phyloP scores from a whole-genome alignment of 305 asterid genomes.

The Solanum aculeatissimum region DNA sequence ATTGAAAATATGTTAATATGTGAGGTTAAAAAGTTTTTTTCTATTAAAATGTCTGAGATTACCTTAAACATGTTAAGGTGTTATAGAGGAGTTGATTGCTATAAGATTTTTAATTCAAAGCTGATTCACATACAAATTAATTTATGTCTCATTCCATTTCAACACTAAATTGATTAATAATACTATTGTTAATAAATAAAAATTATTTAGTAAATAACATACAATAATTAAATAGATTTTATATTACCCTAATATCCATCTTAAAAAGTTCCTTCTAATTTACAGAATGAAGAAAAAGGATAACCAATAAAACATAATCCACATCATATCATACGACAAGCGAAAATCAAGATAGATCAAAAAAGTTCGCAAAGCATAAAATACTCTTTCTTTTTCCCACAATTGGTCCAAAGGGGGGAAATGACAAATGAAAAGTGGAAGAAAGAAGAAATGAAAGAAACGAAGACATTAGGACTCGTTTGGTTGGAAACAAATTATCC shows the following conservation, averaged over 20 bases:
- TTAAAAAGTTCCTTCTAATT: no score
- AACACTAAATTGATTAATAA: background rate
- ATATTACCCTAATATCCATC: no score
- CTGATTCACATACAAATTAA: background rate
- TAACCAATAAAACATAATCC: no score
- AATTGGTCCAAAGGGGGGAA: background rate
- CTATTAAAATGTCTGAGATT: background rate
- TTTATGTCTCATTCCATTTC: background rate
- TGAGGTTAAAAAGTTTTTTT: background rate
- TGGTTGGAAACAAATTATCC: no score
- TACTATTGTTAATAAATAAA: no score
- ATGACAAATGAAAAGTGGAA: background rate
- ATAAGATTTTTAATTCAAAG: background rate
- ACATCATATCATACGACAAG: no score
- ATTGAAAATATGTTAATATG: background rate
- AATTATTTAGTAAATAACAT: no score
- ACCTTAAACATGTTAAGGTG: background rate
- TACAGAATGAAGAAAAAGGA: background rate
- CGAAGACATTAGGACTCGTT: background rate
- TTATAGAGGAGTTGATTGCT: background rate
- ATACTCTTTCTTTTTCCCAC: background rate
- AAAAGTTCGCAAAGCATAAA: background rate
- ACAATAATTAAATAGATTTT: no score
- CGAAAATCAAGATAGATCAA: background rate
- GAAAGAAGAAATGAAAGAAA: background rate